Percentiles rank a stretch among this genome's conserved stretches.
Evolutionary conservation across 75 land plant species (phyloP).

Genomic region (Cunninghamia lanceolata): DNA sequence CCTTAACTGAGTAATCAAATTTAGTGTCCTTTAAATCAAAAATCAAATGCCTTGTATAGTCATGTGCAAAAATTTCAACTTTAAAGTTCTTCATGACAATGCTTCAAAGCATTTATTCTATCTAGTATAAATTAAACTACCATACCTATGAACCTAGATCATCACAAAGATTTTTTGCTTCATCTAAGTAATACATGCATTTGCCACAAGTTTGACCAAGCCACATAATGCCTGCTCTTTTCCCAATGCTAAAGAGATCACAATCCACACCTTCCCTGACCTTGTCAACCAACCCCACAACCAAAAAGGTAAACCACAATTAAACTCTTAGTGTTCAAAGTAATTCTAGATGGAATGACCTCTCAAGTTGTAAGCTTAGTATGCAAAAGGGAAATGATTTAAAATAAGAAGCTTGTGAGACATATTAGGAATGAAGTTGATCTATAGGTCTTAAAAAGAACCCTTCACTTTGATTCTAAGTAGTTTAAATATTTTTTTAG

Average conservation of each 20-base stretch:
- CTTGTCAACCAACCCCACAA: conserved; percentile 13
- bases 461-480: no score
- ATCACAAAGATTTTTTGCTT: conserved; percentile 14
- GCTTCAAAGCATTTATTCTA: neutral
- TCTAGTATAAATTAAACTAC: neutral
- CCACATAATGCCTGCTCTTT: conserved; percentile 19
- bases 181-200: conserved; percentile 14
- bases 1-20: neutral
- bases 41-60: neutral
- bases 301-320: neutral
- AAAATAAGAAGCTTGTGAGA: no score
- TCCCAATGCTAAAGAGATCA: conserved; percentile 7
- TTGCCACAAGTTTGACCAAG: conserved; percentile 17
- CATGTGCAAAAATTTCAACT: neutral
- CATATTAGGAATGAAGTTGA: no score
- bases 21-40: neutral
- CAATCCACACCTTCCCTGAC: conserved; percentile 10
- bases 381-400: neutral
- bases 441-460: no score
- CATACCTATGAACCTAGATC: conserved; percentile 13
- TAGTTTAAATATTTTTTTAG: no score
- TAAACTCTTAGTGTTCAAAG: no score
- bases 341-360: no score
- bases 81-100: neutral
- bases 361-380: neutral